Evolutionary conservation across 2,329 filamentous ascomycete species (phyloP), one percentile per base, ranked within the genome.

Genomic region (Diaporthe ampelina): DNA sequence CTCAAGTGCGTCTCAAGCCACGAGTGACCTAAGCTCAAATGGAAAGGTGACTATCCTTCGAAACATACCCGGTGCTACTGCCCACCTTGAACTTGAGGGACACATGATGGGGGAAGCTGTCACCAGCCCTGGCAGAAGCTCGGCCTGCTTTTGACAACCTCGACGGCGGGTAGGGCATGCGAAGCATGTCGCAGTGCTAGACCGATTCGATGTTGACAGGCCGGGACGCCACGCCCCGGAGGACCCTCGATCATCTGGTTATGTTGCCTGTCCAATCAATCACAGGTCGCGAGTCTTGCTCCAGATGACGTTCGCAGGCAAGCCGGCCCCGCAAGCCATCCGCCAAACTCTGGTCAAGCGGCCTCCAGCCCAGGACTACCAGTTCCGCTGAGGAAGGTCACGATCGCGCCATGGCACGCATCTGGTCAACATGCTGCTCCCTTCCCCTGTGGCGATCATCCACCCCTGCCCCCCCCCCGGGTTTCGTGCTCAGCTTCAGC

Each of bases 1-100:
- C 63, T 68, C 63, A 68, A 68, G 48, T 68, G 32, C 63, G 63
- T 68, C 63, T 68, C 63, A 68, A 68, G 63, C 63, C 32, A 29
- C 48, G 29, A 68, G n/a, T 40, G 48, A 48, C 48, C 63, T 68
- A 68, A 68, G 63, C 63, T 68, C 63, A 26, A 68, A 26, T 54
- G 63, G 63, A 54, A 68, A 54, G 63, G 32, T 52, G 63, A 54
- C 63, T 35, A 21, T 68, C 32, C 63, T 68, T 54, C 63, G 63
- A 68, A 68, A 68, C 63, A 26, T 48, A 68, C 48, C 45, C 32
- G 48, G 48, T 68, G 48, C 63, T 29, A 54, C 32, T 68, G n/a
- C 63, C 21, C 48, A 48, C 37, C 63, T 68, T 54, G 48, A 54
- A 54, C n/a, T 10, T 50, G 48, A 32, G 45, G 45, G 21, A 32